phyloP scores from a whole-genome alignment of 1,139 yeast species.

The Suhomyces kunorum region DNA sequence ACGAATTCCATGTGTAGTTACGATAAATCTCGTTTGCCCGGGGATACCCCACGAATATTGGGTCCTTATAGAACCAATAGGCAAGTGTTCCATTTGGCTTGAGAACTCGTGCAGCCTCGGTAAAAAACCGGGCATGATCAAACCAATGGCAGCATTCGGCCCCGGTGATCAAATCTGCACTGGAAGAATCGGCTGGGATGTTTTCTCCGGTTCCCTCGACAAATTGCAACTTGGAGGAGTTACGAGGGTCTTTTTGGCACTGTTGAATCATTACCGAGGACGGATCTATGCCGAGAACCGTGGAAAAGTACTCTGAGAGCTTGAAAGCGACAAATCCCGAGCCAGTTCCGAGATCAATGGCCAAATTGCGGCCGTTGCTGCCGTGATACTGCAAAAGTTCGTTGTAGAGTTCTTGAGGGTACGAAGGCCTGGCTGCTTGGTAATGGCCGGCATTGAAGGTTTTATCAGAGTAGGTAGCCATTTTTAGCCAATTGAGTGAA shows the following conservation, averaged over 20 bases:
- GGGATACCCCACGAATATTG: slow-evolving; percentile 32
- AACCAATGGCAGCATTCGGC: slow-evolving; percentile 53
- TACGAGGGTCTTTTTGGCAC: slow-evolving; percentile 31
- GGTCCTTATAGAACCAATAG: slow-evolving; percentile 48
- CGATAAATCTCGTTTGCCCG: slow-evolving; percentile 30
- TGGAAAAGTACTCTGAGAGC: slow-evolving; percentile 43
- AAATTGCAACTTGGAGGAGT: slow-evolving; percentile 25
- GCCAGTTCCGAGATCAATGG: slow-evolving; percentile 79
- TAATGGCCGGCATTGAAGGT: slow-evolving; percentile 39
- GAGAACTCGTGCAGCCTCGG: slow-evolving; percentile 30
- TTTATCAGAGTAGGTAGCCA: slow-evolving; percentile 42
- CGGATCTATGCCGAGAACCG: slow-evolving; percentile 68
- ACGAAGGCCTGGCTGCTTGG: slow-evolving; percentile 39
- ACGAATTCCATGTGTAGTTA: slow-evolving; percentile 23
- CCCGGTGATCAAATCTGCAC: slow-evolving; percentile 41
- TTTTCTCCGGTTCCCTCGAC: slow-evolving; percentile 35
- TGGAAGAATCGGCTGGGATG: slow-evolving; percentile 15
- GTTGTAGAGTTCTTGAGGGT: slow-evolving; percentile 37
- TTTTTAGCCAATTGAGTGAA: slow-evolving; percentile 12
- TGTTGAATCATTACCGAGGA: slow-evolving; percentile 62
- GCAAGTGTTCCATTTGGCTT: slow-evolving; percentile 42
- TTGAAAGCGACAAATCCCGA: slow-evolving; percentile 77
- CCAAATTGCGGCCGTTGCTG: slow-evolving; percentile 20
- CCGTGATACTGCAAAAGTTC: slow-evolving; percentile 35
- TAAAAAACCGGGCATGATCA: slow-evolving; percentile 37